These are phyloP conservation scores for Flaveria brownii DNA, from an alignment of 129 eudicot species.

Conservation along the genomic window DNA sequence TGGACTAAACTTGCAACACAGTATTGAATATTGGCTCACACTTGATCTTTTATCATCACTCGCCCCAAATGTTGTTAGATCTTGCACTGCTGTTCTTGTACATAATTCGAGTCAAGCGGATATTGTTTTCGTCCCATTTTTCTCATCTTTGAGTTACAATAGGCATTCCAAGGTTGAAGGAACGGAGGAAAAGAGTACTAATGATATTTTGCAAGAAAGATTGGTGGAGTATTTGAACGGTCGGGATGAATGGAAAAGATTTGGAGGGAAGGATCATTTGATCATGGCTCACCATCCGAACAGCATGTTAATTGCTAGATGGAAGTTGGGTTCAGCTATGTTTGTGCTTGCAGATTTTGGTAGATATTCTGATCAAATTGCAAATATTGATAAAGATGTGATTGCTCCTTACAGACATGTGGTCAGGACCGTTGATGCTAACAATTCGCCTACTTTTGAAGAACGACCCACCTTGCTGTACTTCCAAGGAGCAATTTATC, in stretches of 20 bases:
- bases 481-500: constrained; percentile 89
- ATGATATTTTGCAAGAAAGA: constrained; percentile 61
- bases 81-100: constrained; percentile 71
- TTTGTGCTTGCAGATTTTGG: constrained; percentile 96
- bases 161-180: constrained; percentile 61
- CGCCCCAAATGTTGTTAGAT: constrained; percentile 45
- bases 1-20: constrained; percentile 86
- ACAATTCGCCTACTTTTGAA: constrained; percentile 53
- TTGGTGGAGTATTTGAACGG: constrained; percentile 66
- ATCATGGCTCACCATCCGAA: constrained; percentile 92
- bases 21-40: constrained; percentile 91
- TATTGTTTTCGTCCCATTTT: constrained; percentile 76
- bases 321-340: constrained; percentile 73
- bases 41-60: constrained; percentile 84
- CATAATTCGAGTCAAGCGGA: constrained; percentile 74
- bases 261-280: constrained; percentile 78
- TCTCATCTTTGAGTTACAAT: constrained; percentile 87
- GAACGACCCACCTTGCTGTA: constrained; percentile 68
- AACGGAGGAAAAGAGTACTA: constrained; percentile 41
- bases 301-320: constrained; percentile 76
- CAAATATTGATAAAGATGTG: constrained; percentile 80
- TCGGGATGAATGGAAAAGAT: constrained; percentile 68
- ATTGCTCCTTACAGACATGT: constrained; percentile 95
- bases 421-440: constrained; percentile 54
- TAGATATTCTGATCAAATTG: constrained; percentile 58